A percentile compares a stretch with the other conserved stretches of the same genome.
These are phyloP conservation scores for Phytophthora gonapodyides DNA, from an alignment of 352 stramenopile species.

Conservation along the genomic window DNA sequence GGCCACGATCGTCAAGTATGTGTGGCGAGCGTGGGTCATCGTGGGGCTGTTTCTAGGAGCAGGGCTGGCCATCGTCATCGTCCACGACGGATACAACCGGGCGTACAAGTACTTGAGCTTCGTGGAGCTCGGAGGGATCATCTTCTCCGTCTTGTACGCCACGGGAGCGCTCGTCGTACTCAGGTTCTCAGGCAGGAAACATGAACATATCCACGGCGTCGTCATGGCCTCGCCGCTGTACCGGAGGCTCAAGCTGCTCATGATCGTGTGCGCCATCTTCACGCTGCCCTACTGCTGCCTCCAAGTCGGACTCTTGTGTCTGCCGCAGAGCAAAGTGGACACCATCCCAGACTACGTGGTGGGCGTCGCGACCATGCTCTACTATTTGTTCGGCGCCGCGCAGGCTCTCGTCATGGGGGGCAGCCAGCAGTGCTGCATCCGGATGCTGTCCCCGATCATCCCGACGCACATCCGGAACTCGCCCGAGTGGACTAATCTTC, in stretches of 20 bases:
- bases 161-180: conserved; percentile 48
- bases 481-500: conserved; percentile 46
- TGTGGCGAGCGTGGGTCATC: conserved; percentile 40
- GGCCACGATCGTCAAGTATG: conserved; percentile 55
- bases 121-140: conserved; percentile 49
- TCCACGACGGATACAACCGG: conserved; percentile 55
- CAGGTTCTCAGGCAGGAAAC: conserved; percentile 53
- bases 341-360: conserved; percentile 59
- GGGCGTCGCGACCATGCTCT: conserved; percentile 59
- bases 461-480: conserved; percentile 59
- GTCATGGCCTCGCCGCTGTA: conserved; percentile 75
- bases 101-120: conserved; percentile 62
- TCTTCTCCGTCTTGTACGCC: conserved; percentile 55
- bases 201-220: conserved; percentile 73
- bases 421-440: conserved; percentile 63
- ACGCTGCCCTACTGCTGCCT: conserved; percentile 68
- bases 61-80: conserved; percentile 46
- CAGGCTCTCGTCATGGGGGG: conserved; percentile 73
- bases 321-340: conserved; percentile 49
- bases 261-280: conserved; percentile 66
- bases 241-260: conserved; percentile 65
- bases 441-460: conserved; percentile 56
- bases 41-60: conserved; percentile 38
- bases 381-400: conserved; percentile 66
- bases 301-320: conserved; percentile 50